phyloP scores from a whole-genome alignment of 1,139 yeast species.

The Pichia cactophila region DNA sequence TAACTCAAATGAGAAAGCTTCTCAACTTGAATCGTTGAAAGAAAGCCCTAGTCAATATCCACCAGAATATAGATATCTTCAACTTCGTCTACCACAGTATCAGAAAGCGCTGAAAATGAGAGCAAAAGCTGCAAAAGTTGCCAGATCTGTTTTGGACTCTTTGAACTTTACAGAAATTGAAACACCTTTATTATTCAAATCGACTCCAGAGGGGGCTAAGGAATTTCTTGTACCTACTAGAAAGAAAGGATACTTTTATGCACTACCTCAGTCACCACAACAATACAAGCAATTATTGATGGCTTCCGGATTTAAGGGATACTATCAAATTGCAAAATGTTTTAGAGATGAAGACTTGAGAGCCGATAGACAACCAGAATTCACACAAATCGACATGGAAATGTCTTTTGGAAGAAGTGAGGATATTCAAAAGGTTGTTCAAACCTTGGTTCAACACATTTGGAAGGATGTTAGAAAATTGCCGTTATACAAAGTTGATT shows the following conservation, averaged over 20 bases:
- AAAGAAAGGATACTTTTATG: constrained; percentile 55
- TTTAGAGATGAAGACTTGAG: constrained; percentile 94
- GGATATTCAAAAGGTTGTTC: constrained; percentile 63
- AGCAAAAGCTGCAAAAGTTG: constrained; percentile 48
- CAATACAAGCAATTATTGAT: constrained; percentile 90
- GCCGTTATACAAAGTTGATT: constrained; percentile 32
- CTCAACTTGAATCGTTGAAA: constrained; percentile 60
- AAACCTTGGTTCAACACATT: constrained; percentile 43
- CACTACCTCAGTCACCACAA: constrained; percentile 95
- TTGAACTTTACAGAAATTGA: constrained; percentile 70
- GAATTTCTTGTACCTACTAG: constrained; percentile 94
- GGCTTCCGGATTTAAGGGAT: constrained; percentile 85
- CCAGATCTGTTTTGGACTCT: constrained; percentile 45
- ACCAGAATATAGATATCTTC: constrained; percentile 72
- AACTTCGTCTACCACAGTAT: constrained; percentile 55
- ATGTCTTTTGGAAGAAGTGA: constrained; percentile 72
- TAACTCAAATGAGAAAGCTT: constrained; percentile 52
- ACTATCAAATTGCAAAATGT: constrained; percentile 88
- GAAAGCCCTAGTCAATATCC: constrained; percentile 49
- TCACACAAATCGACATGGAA: constrained; percentile 91
- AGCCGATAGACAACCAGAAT: constrained; percentile 95
- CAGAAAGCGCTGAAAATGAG: constrained; percentile 57
- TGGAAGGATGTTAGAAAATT: constrained; percentile 46
- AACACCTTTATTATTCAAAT: constrained; percentile 86
- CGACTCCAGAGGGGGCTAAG: constrained; percentile 97